Base-by-base conservation (phyloP, 805 yeast genomes). In the Pichia californica region DNA sequence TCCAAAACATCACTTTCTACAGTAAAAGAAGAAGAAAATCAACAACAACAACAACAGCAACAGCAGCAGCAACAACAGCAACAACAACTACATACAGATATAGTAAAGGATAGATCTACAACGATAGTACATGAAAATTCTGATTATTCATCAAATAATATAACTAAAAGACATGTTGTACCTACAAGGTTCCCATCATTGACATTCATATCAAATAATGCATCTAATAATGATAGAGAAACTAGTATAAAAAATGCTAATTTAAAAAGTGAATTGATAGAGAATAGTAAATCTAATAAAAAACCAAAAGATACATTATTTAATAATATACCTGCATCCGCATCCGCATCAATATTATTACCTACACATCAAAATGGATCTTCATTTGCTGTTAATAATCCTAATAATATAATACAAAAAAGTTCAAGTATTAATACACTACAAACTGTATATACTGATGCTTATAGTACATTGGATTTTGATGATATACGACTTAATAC, bases 201-300 rank as follows among this genome's bases (percentile, higher is more conserved):
- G 14, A 43, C 51, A 3, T 48, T 48, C 28, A 29, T 44, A 15
- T 38, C 44, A 7, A 33, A 38, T 7, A 40, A 36, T 23, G 31
- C 10, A 11, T 13, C 20, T n/a, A 32, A 26, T 10, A 25, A 14
- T 11, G 45, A 41, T 23, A 33, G 40, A 14, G 46, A 41, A 33
- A 48, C 51, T 15, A 43, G 47, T 32, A 38, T 48, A 1, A 48
- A 43, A 40, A 48, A 40, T 38, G 54, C 36, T 36, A 52, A 43
- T 39, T 46, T 39, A 33, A 46, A 37, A 40, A 51, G 53, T 38
- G 56, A 55, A 41, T 36, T 54, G 23, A 54, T 54, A 16, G 42
- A 41, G 11, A 55, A 52, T 9, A 28, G n/a, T 23, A 42, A 43
- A 19, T 43, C 21, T 23, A 39, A 36, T 10, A 46, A 52, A 28